Conservation (phyloP, 2,329 filamentous ascomycete genomes). For the Cladophialophora chaetospira region DNA sequence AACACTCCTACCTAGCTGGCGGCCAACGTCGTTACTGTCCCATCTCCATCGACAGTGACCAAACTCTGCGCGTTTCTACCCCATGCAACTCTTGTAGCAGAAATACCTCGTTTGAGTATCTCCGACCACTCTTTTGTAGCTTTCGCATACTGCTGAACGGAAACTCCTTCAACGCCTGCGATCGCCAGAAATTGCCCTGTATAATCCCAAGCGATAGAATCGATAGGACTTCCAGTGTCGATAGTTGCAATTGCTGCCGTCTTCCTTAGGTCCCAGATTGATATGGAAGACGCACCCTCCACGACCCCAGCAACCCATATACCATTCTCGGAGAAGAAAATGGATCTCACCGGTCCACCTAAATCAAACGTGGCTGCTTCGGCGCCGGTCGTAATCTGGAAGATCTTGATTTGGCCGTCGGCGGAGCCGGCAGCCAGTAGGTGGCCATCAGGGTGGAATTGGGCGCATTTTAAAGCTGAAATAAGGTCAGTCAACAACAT, state of each 20-base stretch:
- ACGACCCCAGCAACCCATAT: constrained; percentile 89
- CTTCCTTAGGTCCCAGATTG: constrained; percentile 91
- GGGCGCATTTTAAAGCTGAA: constrained; percentile 71
- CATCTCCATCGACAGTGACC: constrained; percentile 72
- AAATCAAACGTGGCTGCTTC: constrained; percentile 72
- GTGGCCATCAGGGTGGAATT: constrained; percentile 97
- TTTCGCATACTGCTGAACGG: constrained; percentile 89
- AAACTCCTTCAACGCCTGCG: constrained; percentile 75
- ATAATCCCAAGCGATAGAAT: constrained; percentile 85
- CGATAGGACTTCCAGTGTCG: constrained; percentile 72
- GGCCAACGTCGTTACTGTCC: constrained; percentile 60
- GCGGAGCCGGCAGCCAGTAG: constrained; percentile 82
- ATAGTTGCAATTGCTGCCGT: constrained; percentile 79
- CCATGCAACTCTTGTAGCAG: constrained; percentile 76
- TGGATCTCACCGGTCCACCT: constrained; percentile 66
- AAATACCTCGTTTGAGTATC: constrained; percentile 73
- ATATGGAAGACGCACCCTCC: constrained; percentile 74
- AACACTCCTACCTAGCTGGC: constrained; percentile 2
- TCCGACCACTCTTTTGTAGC: constrained; percentile 85
- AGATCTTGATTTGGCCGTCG: constrained; percentile 82
- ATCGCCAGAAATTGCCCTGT: constrained; percentile 89
- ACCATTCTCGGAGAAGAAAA: constrained; percentile 94
- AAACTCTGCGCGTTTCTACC: constrained; percentile 72
- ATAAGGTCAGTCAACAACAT: constrained; percentile 18
- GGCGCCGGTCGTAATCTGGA: constrained; percentile 78